These are phyloP conservation scores for Dipodascus albidus DNA, from an alignment of 805 yeast species.

Conservation along the genomic window DNA sequence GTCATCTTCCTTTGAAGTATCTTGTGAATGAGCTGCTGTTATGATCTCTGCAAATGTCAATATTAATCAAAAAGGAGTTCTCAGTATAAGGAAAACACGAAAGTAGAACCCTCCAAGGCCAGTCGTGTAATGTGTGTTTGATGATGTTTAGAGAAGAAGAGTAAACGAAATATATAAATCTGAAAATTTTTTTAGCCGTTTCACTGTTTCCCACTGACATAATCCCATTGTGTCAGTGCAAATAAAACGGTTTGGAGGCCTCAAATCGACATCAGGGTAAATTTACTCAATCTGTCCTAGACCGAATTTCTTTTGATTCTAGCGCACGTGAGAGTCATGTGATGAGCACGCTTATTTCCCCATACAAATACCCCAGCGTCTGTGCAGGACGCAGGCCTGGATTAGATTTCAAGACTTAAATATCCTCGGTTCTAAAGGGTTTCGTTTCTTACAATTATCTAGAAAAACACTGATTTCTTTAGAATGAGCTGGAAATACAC, in stretches of 20 bases:
- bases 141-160: not conserved
- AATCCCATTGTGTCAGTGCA: not conserved
- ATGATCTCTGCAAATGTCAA: too few relatives aligned
- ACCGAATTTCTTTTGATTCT: too few relatives aligned
- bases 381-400: too few relatives aligned
- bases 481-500: not conserved
- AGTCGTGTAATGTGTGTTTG: not conserved
- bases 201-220: not conserved
- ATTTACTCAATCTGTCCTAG: too few relatives aligned
- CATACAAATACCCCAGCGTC: too few relatives aligned
- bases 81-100: not conserved
- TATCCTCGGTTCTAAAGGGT: too few relatives aligned
- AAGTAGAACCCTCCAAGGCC: constrained; percentile 5
- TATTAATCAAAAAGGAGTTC: not conserved
- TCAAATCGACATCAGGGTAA: too few relatives aligned
- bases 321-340: too few relatives aligned
- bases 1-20: not conserved
- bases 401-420: too few relatives aligned
- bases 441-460: too few relatives aligned
- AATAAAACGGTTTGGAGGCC: too few relatives aligned
- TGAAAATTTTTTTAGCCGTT: not conserved
- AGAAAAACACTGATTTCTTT: not conserved
- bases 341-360: too few relatives aligned
- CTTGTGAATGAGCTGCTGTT: not conserved
- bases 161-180: not conserved